Percentiles rank a stretch among this genome's conserved stretches.
phyloP scores from a whole-genome alignment of 1,284 basidiomycete genomes.

The Rhodotorula sp. region DNA sequence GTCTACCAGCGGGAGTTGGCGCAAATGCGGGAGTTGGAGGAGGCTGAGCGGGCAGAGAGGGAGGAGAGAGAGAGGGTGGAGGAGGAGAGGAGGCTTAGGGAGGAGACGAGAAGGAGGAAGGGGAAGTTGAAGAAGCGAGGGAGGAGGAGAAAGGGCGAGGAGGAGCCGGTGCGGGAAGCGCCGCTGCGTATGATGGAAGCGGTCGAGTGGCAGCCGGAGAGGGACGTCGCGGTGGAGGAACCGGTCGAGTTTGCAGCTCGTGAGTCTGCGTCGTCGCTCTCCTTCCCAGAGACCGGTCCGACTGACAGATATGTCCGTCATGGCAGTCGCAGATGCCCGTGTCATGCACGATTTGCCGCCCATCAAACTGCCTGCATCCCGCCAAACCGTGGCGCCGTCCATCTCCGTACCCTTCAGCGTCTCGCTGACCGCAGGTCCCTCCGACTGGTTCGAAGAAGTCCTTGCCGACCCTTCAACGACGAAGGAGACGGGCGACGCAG shows the following conservation, averaged over 20 bases:
- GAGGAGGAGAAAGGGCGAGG: background rate
- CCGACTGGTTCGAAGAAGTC: conserved; percentile 20
- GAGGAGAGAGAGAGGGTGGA: conserved; percentile 18
- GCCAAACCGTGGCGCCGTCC: conserved; percentile 19
- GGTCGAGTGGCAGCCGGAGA: background rate
- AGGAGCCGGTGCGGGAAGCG: background rate
- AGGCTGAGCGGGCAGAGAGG: conserved; percentile 26
- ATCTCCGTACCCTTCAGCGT: conserved; percentile 17
- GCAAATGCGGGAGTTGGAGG: conserved; percentile 14
- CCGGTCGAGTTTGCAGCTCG: background rate
- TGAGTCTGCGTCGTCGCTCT: no score
- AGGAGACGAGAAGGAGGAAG: conserved; percentile 13
- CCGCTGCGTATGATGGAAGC: no score
- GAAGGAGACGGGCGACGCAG: background rate
- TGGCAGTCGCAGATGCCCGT: background rate
- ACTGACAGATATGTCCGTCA: no score
- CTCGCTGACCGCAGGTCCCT: background rate
- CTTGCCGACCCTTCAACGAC: background rate
- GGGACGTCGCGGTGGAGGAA: background rate
- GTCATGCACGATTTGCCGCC: no score
- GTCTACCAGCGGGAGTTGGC: conserved; percentile 36
- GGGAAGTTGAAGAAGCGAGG: conserved; percentile 2
- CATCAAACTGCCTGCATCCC: background rate
- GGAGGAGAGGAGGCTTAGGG: conserved; percentile 8
- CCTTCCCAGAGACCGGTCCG: no score